These are phyloP conservation scores for Erodium texanum DNA, from an alignment of 441 rosid species.

Conservation along the genomic window DNA sequence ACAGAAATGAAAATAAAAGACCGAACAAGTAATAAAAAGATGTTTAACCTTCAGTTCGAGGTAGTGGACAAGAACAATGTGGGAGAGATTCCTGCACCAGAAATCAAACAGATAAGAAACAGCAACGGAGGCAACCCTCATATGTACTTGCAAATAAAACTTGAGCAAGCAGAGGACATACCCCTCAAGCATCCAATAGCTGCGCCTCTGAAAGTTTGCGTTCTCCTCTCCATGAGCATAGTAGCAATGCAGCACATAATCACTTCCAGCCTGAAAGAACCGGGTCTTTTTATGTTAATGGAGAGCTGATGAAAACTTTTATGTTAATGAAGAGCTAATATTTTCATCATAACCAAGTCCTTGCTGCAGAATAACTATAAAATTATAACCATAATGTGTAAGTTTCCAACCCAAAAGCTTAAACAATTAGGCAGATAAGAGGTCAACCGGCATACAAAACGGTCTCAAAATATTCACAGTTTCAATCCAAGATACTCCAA, in stretches of 20 bases:
- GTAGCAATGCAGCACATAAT: conserved; percentile 87
- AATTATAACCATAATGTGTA: neutral
- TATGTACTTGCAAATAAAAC: too few species aligned
- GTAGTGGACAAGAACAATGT: conserved; percentile 85
- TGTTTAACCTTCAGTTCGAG: conserved; percentile 75
- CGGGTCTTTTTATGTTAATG: conserved; percentile 10
- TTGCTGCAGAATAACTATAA: neutral
- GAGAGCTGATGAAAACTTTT: too few species aligned
- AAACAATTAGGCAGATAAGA: neutral
- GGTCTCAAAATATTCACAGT: too few species aligned
- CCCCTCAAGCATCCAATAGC: conserved; percentile 98
- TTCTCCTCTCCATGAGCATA: conserved; percentile 95
- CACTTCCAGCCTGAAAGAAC: conserved; percentile 64
- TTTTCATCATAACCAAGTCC: neutral
- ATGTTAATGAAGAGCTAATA: neutral
- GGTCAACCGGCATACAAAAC: neutral
- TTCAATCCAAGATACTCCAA: too few species aligned
- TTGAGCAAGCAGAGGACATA: conserved; percentile 13
- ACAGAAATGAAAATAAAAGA: neutral
- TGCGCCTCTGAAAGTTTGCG: conserved; percentile 82
- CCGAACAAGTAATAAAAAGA: neutral
- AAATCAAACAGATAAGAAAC: conserved; percentile 18
- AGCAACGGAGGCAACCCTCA: conserved; percentile 11
- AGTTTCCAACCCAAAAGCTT: neutral
- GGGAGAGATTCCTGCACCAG: conserved; percentile 60